Base-by-base conservation (phyloP, 2,329 filamentous ascomycete genomes). In the Fusarium burgessii region DNA sequence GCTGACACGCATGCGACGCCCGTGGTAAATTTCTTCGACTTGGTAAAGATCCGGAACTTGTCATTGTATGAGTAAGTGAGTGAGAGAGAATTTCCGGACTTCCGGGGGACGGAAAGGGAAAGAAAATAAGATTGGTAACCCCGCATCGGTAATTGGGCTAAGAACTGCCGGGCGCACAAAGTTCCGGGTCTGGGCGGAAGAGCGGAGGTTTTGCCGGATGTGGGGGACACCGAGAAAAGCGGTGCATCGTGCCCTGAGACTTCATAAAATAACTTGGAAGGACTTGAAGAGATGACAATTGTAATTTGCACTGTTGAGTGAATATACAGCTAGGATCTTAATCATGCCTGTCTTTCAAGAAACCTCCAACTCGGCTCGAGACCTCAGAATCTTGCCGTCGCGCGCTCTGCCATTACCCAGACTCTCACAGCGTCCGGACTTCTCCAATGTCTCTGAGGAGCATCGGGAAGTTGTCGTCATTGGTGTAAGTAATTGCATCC, bases 331-430 rank as follows among this genome's bases (percentile, higher is more conserved):
- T 8, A 29, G 13, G 4, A 12, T n/a, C 14, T 10, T n/a, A 3
- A 36, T 8, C 14, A 66, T 66, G 63, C 61, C 63, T 8, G 63
- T 66, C 9, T 66, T 66, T 23, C 63, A 66, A 47, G 63, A 66
- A 60, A 42, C 46, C 0, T 66, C 62, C 9, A 65, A 32, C 18
- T 27, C 62, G 1, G 52, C 61, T 1, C 45, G 52, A 6, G 54
- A 66, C 27, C 61, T 52, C 4, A 51, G 63, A 45, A 66, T 66
- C 15, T 13, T 66, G 2, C 63, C 63, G 7, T 66, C 62, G 4
- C 61, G 63, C 0, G 35, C 63, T 4, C 46, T 66, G 0, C 63
- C 63, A 0, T 10, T 66, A 2, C 63, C 63, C 2, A 35, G 63
- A 23, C 62, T 66, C 4, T 66, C 61, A n/a, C 17, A 17, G 0